phyloP scores from a whole-genome alignment of 768 basidiomycete species.

The Lactifluus subvellereus region DNA sequence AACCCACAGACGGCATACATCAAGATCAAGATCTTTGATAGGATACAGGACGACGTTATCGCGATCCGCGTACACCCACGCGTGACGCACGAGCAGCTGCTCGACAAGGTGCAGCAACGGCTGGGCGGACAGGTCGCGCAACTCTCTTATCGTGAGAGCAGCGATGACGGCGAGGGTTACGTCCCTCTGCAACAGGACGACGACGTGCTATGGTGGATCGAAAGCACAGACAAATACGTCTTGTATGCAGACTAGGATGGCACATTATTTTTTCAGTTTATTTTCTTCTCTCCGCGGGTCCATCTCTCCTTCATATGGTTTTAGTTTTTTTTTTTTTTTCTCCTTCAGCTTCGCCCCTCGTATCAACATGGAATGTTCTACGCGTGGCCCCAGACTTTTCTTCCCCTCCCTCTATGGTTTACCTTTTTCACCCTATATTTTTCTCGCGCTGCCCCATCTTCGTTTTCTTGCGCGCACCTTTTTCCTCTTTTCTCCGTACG shows the following conservation, averaged over 20 bases:
- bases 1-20: constrained; percentile 85
- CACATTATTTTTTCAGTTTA: neutral
- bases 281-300: neutral
- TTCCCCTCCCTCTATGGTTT: neutral
- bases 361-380: constrained; percentile 11
- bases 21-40: constrained; percentile 98
- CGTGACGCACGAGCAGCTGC: constrained; percentile 78
- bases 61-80: constrained; percentile 95
- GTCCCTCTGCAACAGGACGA: constrained; percentile 58
- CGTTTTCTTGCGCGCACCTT: constrained; percentile 6
- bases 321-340: neutral
- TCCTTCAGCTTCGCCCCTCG: neutral
- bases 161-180: constrained; percentile 57
- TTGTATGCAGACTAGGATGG: constrained; percentile 62
- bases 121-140: constrained; percentile 65
- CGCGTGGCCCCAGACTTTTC: neutral
- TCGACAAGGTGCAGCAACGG: constrained; percentile 87
- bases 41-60: constrained; percentile 88
- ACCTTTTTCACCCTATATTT: neutral
- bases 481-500: neutral
- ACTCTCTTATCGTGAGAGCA: constrained; percentile 71
- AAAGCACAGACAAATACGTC: constrained; percentile 74
- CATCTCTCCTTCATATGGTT: constrained; percentile 15
- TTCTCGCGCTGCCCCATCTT: constrained; percentile 3
- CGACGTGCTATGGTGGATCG: constrained; percentile 68